A percentile compares a stretch with the other conserved stretches of the same genome.
Evolutionary conservation across 176 grass and related monocot species (phyloP).

Genomic region (Aechmea fasciata): DNA sequence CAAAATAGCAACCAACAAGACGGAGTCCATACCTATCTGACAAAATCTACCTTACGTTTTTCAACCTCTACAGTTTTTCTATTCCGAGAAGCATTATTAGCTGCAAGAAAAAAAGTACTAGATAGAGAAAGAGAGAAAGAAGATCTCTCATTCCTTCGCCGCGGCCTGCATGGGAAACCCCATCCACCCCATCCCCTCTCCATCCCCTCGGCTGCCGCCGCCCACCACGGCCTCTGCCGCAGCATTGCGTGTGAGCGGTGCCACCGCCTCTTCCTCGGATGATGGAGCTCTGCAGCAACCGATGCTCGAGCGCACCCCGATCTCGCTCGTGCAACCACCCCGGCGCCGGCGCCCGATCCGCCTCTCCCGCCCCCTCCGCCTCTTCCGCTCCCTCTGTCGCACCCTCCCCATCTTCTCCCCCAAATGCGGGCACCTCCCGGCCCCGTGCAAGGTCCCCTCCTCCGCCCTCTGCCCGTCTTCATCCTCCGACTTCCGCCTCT

Average conservation of each 20-base stretch:
- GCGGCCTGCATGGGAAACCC: slow-evolving; percentile 17
- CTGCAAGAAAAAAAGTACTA: no score
- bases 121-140: no score
- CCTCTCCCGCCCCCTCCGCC: slow-evolving; percentile 22
- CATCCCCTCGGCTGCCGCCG: slow-evolving; percentile 6
- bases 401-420: slow-evolving; percentile 46
- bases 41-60: background rate
- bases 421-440: slow-evolving; percentile 21
- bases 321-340: slow-evolving; percentile 32
- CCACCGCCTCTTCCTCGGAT: background rate
- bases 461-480: background rate
- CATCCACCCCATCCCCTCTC: background rate
- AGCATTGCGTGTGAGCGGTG: background rate
- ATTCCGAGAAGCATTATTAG: no score
- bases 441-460: slow-evolving; percentile 18
- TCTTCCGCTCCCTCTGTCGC: slow-evolving; percentile 35
- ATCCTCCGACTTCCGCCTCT: slow-evolving; percentile 17
- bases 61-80: background rate
- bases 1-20: background rate
- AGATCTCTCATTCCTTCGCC: slow-evolving; percentile 2
- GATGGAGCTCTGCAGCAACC: background rate
- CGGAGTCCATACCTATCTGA: background rate
- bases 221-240: background rate
- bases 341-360: background rate
- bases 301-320: background rate